Evolutionary conservation across 257 asterid species (phyloP).

Genomic region (Ilex aquifolium): DNA sequence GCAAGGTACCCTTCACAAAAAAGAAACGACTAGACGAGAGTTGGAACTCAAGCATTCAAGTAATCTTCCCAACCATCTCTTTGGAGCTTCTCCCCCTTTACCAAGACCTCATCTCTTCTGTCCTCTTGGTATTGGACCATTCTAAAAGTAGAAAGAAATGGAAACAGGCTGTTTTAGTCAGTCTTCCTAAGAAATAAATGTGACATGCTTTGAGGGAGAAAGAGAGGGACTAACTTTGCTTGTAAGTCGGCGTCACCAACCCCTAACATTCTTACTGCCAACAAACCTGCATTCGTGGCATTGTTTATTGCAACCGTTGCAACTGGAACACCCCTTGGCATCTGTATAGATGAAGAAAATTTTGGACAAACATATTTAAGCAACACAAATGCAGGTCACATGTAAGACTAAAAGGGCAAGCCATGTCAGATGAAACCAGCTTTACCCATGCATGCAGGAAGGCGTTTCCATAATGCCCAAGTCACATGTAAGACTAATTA

Average conservation of each 20-base stretch:
- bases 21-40: not conserved
- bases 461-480: no score
- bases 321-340: slow-evolving; percentile 98
- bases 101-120: slow-evolving; percentile 75
- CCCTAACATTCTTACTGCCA: slow-evolving; percentile 84
- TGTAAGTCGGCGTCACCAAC: slow-evolving; percentile 65
- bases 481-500: no score
- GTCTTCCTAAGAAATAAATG: not conserved
- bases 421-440: no score
- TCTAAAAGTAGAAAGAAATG: slow-evolving; percentile 24
- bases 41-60: slow-evolving; percentile 37
- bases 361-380: no score
- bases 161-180: not conserved
- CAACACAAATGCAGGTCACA: no score
- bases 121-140: slow-evolving; percentile 87
- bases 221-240: slow-evolving; percentile 46
- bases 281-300: slow-evolving; percentile 91
- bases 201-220: not conserved
- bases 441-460: no score
- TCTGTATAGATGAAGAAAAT: slow-evolving; percentile 32
- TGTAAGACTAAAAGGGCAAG: no score
- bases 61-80: slow-evolving; percentile 78
- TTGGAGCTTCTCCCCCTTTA: slow-evolving; percentile 65
- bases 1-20: no score
- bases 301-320: slow-evolving; percentile 92